Evolutionary conservation across 2,329 filamentous ascomycete species (phyloP).

Genomic region (Arthrobotrys pseudoclavata): DNA sequence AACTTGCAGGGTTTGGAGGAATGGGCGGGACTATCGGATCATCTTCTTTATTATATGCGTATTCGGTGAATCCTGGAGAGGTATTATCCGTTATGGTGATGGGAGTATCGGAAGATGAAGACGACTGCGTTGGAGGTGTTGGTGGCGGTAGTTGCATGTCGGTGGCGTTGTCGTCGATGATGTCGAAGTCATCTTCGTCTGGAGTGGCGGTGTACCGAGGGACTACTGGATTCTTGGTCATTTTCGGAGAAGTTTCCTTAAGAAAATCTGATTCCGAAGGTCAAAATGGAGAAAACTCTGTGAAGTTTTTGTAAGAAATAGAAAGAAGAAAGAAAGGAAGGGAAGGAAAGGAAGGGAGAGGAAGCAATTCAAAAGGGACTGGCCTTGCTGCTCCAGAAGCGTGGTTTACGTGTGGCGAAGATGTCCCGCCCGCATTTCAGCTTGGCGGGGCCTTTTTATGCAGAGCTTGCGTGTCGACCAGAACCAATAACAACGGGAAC

Average conservation of each 20-base stretch:
- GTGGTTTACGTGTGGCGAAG: constrained; percentile 1
- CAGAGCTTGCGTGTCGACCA: constrained; percentile 10
- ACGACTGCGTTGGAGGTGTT: constrained; percentile 52
- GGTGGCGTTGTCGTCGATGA: constrained; percentile 53
- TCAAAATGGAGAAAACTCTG: background rate
- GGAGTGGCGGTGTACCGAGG: constrained; percentile 14
- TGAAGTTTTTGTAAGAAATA: background rate
- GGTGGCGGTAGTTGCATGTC: constrained; percentile 44
- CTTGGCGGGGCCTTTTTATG: background rate
- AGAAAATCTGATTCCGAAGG: background rate
- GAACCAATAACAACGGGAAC: background rate
- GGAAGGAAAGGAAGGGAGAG: background rate
- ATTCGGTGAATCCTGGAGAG: background rate
- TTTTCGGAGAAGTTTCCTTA: constrained; percentile 20
- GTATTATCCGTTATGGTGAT: background rate
- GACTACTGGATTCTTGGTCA: constrained; percentile 46
- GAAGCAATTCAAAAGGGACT: background rate
- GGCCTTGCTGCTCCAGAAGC: background rate
- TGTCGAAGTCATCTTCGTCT: constrained; percentile 56
- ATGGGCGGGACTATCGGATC: constrained; percentile 28
- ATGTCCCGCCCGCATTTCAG: background rate
- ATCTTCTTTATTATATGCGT: background rate
- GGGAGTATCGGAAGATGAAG: constrained; percentile 14
- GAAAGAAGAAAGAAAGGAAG: background rate
- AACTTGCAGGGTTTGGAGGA: constrained; percentile 48